Conservation (phyloP, 1,284 basidiomycete species). For the Xerocomus nothofagi region DNA sequence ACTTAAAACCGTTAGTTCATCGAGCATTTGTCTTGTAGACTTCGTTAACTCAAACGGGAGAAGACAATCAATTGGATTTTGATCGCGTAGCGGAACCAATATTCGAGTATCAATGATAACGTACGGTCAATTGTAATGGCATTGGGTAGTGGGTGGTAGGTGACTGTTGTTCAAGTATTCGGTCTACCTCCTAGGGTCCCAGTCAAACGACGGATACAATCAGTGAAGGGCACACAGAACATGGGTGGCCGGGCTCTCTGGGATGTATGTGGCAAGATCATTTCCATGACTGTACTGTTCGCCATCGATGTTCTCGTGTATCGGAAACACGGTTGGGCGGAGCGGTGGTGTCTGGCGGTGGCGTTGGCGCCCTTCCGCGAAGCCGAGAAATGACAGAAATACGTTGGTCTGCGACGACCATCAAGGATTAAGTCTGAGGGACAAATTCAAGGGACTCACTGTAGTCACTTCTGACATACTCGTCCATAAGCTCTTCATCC, state of each 20-base stretch:
- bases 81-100: not conserved
- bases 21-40: not conserved
- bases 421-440: not conserved
- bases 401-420: slow-evolving; percentile 44
- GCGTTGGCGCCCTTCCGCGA: slow-evolving; percentile 43
- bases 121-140: not conserved
- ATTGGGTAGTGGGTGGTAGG: not conserved
- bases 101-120: not conserved
- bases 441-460: slow-evolving; percentile 41
- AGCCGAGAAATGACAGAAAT: slow-evolving; percentile 48
- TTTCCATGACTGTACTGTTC: slow-evolving; percentile 42
- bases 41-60: not conserved
- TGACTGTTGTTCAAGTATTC: not conserved
- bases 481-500: slow-evolving; percentile 66
- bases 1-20: not conserved
- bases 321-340: slow-evolving; percentile 17
- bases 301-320: slow-evolving; percentile 37
- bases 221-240: slow-evolving; percentile 9
- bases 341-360: slow-evolving; percentile 29
- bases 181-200: not conserved
- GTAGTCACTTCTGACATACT: slow-evolving; percentile 63
- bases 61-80: not conserved
- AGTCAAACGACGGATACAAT: slow-evolving; percentile 1
- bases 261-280: slow-evolving; percentile 10
- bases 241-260: not conserved